Percentiles rank a stretch among this genome's conserved stretches.
Evolutionary conservation across 345 rosid genomes (phyloP).

Genomic region (Rhizophora apiculata): DNA sequence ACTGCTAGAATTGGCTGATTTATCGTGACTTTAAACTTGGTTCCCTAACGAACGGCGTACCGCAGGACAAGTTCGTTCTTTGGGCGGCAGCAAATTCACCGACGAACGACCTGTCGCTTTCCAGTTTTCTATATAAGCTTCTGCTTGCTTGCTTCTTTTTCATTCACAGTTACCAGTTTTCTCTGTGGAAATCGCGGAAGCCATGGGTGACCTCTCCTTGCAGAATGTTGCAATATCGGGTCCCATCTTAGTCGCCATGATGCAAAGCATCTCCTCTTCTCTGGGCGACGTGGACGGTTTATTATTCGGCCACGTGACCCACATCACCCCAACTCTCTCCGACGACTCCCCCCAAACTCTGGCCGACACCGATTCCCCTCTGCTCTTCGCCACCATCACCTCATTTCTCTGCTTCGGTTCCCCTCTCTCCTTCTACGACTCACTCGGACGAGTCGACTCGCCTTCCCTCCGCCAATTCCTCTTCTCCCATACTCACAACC

Average conservation of each 20-base stretch:
- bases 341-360: conserved; percentile 56
- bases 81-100: no score
- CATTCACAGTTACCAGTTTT: not conserved
- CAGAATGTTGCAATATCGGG: conserved; percentile 69
- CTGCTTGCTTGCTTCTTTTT: not conserved
- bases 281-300: conserved; percentile 74
- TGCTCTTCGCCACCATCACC: conserved; percentile 62
- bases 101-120: no score
- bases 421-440: conserved; percentile 66
- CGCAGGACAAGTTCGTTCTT: no score
- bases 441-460: conserved; percentile 48
- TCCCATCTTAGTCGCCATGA: conserved; percentile 65
- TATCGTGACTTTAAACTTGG: no score
- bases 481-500: conserved; percentile 23
- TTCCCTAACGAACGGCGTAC: no score
- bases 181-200: not conserved
- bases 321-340: conserved; percentile 53
- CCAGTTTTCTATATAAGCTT: not conserved
- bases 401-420: conserved; percentile 55
- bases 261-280: conserved; percentile 69
- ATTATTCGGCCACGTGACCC: conserved; percentile 68
- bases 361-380: conserved; percentile 31
- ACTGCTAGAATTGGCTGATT: no score
- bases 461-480: conserved; percentile 21
- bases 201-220: conserved; percentile 55